Evolutionary conservation across 345 rosid genomes (phyloP), one percentile per base, ranked within the genome.

Genomic region (Sisymbrium altissimum): DNA sequence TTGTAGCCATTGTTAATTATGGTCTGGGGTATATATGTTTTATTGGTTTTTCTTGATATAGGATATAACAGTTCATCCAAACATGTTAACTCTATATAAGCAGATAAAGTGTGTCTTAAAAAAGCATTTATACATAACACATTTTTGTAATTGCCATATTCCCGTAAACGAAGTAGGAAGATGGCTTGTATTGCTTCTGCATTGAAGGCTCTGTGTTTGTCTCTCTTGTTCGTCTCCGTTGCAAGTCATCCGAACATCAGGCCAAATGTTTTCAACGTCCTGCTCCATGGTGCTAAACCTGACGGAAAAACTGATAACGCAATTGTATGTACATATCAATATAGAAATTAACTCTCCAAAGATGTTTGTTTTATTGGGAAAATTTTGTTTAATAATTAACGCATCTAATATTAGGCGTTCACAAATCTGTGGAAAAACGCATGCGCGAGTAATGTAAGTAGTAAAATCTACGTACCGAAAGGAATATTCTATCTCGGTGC

Each of bases 231-330:
- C 64, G 0, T 65, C 0, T 23, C 1, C 4, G 49, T 35, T 45
- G 58, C 65, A 44, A 44, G 65, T 44, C 77, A 27, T 54, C 40
- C 64, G 0, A 54, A 29, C 13, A 3, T 0, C 13, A n/a, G 8
- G 7, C 18, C 65, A 23, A 65, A 64, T 1, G 25, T 35, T 45
- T 73, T 73, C 13, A 65, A 73, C 6, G 71, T 73, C 23, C 48
- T 12, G 12, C 65, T 71, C 10, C n/a, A 21, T 55, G 77, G 71
- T 35, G 70, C 66, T 4, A 64, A 23, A 33, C 9, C 65, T 2
- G 66, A 73, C 4, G 77, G 71, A 13, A 64, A 35, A 73, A 73
- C 71, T 44, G 71, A 73, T 65, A 72, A 64, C 12, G 9, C 58
- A 13, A 64, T 55, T 23, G 77, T 66, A 74, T 11, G 59, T 56